Evolutionary conservation across 352 stramenopile species (phyloP).

Genomic region (Globisporangium nagaii): DNA sequence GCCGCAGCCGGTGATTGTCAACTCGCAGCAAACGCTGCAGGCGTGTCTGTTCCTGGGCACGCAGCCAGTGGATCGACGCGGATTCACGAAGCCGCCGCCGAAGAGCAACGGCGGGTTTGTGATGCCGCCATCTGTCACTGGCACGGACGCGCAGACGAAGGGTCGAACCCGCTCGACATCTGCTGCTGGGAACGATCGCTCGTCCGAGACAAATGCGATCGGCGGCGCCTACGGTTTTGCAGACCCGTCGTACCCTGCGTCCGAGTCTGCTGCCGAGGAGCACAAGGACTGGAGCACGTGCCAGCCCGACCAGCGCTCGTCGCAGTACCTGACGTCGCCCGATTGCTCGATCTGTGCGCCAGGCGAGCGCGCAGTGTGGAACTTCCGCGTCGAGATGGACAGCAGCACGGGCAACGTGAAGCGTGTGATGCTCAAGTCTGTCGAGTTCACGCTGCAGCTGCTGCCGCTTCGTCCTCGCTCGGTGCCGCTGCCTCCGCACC

Average conservation of each 20-base stretch:
- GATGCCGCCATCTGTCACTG: conserved; percentile 41
- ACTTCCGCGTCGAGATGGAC: conserved; percentile 87
- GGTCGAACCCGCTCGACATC: conserved; percentile 55
- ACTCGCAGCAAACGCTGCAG: conserved; percentile 84
- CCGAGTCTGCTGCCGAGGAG: conserved; percentile 67
- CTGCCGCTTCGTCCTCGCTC: conserved; percentile 71
- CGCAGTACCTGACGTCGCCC: conserved; percentile 56
- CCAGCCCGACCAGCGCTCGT: conserved; percentile 71
- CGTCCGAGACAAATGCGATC: conserved; percentile 55
- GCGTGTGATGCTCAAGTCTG: conserved; percentile 80
- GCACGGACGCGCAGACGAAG: conserved; percentile 55
- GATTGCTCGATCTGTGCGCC: conserved; percentile 76
- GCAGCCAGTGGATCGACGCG: conserved; percentile 77
- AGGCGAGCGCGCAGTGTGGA: conserved; percentile 83
- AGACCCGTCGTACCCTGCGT: conserved; percentile 50
- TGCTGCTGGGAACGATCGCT: conserved; percentile 46
- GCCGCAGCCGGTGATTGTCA: conserved; percentile 81
- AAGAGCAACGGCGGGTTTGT: conserved; percentile 85
- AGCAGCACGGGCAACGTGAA: conserved; percentile 52
- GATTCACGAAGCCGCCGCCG: conserved; percentile 82
- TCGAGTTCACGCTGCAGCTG: conserved; percentile 86
- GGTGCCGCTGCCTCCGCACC: conserved; percentile 72
- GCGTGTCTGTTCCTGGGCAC: conserved; percentile 83
- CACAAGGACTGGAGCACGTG: conserved; percentile 89
- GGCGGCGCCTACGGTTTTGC: conserved; percentile 38